A percentile compares a stretch with the other conserved stretches of the same genome.
phyloP scores from a whole-genome alignment of 2,329 filamentous ascomycete species.

The Talaromyces sp. region DNA sequence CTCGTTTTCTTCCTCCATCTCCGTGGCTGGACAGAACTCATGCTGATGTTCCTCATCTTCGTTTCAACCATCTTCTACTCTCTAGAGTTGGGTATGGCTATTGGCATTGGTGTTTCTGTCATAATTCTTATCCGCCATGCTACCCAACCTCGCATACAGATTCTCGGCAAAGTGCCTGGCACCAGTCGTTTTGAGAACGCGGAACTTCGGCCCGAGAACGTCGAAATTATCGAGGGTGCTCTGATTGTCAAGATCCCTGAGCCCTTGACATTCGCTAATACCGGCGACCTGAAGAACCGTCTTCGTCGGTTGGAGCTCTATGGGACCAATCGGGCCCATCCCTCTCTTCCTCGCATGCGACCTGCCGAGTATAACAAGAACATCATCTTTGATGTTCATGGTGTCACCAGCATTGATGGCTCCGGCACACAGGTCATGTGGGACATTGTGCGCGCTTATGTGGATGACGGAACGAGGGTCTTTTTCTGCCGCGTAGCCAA shows the following conservation, averaged over 20 bases:
- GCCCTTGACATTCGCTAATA: slow-evolving; percentile 95
- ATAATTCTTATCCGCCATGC: slow-evolving; percentile 87
- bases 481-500: slow-evolving; percentile 58
- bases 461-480: slow-evolving; percentile 68
- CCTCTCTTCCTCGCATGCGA: slow-evolving; percentile 79
- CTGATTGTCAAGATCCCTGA: slow-evolving; percentile 98
- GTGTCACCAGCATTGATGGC: slow-evolving; percentile 92
- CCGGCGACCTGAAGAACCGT: slow-evolving; percentile 83
- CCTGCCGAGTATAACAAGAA: slow-evolving; percentile 82
- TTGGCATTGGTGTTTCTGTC: slow-evolving; percentile 88
- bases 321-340: slow-evolving; percentile 82
- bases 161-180: slow-evolving; percentile 83
- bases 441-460: slow-evolving; percentile 83
- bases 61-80: slow-evolving; percentile 93
- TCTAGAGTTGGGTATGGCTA: slow-evolving; percentile 86
- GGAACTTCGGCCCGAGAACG: slow-evolving; percentile 67
- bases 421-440: slow-evolving; percentile 88
- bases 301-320: slow-evolving; percentile 84
- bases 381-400: slow-evolving; percentile 95
- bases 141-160: slow-evolving; percentile 92
- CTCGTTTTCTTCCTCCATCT: slow-evolving; percentile 87
- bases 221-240: slow-evolving; percentile 90
- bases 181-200: slow-evolving; percentile 85
- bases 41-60: slow-evolving; percentile 88
- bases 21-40: slow-evolving; percentile 80